A percentile compares a stretch with the other conserved stretches of the same genome.
phyloP scores from a whole-genome alignment of 495 filamentous ascomycete species.

The Penicillium maclennaniae region DNA sequence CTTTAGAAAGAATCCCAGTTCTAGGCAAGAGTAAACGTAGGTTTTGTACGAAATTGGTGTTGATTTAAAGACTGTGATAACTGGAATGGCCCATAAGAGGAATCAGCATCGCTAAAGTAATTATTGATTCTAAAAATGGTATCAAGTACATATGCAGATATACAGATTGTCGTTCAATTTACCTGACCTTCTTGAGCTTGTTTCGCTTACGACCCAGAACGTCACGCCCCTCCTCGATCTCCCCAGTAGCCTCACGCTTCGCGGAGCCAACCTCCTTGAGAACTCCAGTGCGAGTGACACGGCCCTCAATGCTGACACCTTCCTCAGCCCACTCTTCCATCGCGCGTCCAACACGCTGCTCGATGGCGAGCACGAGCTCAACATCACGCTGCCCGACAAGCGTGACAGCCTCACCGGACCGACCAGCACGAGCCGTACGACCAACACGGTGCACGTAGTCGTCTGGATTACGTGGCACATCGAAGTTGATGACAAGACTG shows the following conservation, averaged over 20 bases:
- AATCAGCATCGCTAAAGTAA: slow-evolving; percentile 3
- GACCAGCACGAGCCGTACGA: slow-evolving; percentile 87
- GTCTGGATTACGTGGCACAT: slow-evolving; percentile 90
- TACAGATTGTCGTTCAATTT: slow-evolving; percentile 8
- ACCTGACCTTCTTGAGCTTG: slow-evolving; percentile 46
- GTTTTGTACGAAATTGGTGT: no score
- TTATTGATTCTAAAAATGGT: slow-evolving; percentile 10
- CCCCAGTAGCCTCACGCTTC: slow-evolving; percentile 82
- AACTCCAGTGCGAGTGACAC: slow-evolving; percentile 70
- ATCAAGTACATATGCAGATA: slow-evolving; percentile 10
- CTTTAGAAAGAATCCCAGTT: neutral
- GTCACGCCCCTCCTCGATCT: slow-evolving; percentile 89
- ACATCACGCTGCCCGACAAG: slow-evolving; percentile 92
- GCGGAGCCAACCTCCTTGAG: slow-evolving; percentile 87
- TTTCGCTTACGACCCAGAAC: slow-evolving; percentile 53
- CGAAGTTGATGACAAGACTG: slow-evolving; percentile 87
- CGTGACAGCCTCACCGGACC: slow-evolving; percentile 75
- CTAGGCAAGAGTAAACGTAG: no score
- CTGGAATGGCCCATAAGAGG: neutral
- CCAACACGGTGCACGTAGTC: slow-evolving; percentile 97
- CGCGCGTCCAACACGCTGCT: slow-evolving; percentile 72
- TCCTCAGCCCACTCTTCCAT: slow-evolving; percentile 84
- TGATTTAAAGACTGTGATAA: no score
- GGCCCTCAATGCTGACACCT: slow-evolving; percentile 81
- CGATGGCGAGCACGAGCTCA: slow-evolving; percentile 79